Conservation (phyloP, 1,139 yeast genomes). For the Suhomyces choctaworum region DNA sequence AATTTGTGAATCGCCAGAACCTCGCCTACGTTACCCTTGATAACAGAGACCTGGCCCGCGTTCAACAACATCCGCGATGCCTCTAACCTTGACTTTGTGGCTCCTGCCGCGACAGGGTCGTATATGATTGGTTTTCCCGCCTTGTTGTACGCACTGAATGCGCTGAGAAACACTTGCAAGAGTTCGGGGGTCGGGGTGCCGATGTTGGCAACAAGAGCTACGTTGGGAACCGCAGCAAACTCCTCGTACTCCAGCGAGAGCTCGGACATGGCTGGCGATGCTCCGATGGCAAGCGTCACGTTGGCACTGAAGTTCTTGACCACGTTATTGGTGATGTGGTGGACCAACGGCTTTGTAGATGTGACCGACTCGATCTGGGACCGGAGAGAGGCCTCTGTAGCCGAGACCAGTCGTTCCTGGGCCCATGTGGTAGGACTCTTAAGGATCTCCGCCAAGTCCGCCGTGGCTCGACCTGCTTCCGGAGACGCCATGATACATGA, state of each 20-base stretch:
- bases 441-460: constrained; percentile 24
- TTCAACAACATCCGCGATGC: constrained; percentile 53
- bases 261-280: constrained; percentile 93
- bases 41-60: constrained; percentile 63
- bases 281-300: constrained; percentile 82
- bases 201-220: constrained; percentile 66
- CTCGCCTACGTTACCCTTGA: constrained; percentile 90
- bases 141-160: constrained; percentile 59
- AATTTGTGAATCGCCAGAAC: constrained; percentile 49
- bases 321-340: constrained; percentile 88
- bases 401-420: background rate
- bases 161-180: constrained; percentile 49
- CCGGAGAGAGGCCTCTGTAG: background rate
- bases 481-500: constrained; percentile 77
- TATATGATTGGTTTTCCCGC: constrained; percentile 64
- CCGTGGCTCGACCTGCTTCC: constrained; percentile 59
- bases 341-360: constrained; percentile 60
- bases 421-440: constrained; percentile 20
- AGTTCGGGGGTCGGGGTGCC: constrained; percentile 64
- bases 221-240: constrained; percentile 54
- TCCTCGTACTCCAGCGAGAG: constrained; percentile 66
- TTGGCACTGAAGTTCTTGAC: constrained; percentile 89
- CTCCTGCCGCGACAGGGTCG: constrained; percentile 95
- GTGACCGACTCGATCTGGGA: constrained; percentile 3
- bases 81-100: constrained; percentile 58